These are phyloP conservation scores for Yamadazyma kitorensis DNA, from an alignment of 805 yeast genomes.

Conservation along the genomic window DNA sequence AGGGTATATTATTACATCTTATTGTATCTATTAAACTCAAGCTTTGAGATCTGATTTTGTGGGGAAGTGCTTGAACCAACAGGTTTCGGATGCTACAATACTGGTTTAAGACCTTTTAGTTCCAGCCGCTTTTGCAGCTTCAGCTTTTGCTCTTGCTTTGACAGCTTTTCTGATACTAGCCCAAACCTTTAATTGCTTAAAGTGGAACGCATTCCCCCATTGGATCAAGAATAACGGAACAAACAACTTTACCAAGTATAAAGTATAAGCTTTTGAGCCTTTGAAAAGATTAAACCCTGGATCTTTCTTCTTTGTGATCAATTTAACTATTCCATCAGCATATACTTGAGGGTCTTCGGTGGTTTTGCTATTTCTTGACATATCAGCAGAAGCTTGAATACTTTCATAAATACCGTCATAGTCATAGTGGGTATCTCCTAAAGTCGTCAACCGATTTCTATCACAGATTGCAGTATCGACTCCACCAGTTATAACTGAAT, in stretches of 20 bases:
- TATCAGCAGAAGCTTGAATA: slow-evolving; percentile 15
- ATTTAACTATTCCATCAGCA: slow-evolving; percentile 23
- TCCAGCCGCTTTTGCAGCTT: no score
- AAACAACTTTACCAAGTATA: slow-evolving; percentile 17
- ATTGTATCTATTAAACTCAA: no score
- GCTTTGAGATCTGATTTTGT: no score
- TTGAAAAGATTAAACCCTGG: slow-evolving; percentile 28
- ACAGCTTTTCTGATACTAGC: slow-evolving; percentile 15
- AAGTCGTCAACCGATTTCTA: not conserved
- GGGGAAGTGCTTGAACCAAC: no score
- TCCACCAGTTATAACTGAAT: slow-evolving; percentile 18
- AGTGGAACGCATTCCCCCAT: slow-evolving; percentile 18
- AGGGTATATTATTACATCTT: no score
- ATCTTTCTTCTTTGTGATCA: slow-evolving; percentile 15
- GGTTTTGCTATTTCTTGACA: slow-evolving; percentile 19
- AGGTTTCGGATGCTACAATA: no score
- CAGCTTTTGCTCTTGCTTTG: slow-evolving; percentile 4
- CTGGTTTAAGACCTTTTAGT: no score
- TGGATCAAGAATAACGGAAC: slow-evolving; percentile 26
- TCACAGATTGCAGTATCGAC: slow-evolving; percentile 18
- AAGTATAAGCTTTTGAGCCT: slow-evolving; percentile 21
- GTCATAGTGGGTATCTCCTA: slow-evolving; percentile 4
- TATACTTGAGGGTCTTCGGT: slow-evolving; percentile 21
- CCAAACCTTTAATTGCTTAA: slow-evolving; percentile 25
- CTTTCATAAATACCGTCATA: slow-evolving; percentile 18